Percentiles rank a stretch among this genome's conserved stretches.
Evolutionary conservation across 768 basidiomycete genomes (phyloP).

Genomic region (Termitomyces sp.): DNA sequence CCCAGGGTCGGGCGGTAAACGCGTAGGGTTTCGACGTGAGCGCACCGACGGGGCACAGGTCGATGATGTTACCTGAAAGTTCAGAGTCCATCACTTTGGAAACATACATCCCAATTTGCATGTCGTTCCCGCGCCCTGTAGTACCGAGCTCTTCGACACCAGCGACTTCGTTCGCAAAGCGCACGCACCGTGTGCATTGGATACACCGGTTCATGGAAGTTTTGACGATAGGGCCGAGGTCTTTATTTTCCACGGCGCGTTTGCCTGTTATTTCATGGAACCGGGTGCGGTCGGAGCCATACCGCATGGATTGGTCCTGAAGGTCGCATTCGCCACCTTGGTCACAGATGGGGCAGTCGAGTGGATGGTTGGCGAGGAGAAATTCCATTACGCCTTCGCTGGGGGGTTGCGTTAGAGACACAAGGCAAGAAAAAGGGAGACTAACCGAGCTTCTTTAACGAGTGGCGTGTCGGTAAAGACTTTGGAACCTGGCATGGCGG

Average conservation of each 20-base stretch:
- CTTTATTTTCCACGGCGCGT: constrained; percentile 97
- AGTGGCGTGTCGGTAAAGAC: constrained; percentile 92
- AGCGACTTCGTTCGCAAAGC: constrained; percentile 98
- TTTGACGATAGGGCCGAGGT: constrained; percentile 96
- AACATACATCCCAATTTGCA: constrained; percentile 98
- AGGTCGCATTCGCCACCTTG: constrained; percentile 99
- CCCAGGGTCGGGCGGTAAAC: constrained; percentile 96
- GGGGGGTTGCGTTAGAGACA: constrained; percentile 8
- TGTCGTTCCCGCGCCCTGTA: constrained; percentile 94
- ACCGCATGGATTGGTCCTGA: constrained; percentile 99
- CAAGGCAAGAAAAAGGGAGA: background rate
- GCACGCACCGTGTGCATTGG: constrained; percentile 98
- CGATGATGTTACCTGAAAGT: constrained; percentile 93
- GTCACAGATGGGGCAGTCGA: constrained; percentile 98
- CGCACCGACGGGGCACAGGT: constrained; percentile 97
- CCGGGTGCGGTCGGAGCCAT: constrained; percentile 93
- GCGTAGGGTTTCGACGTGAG: constrained; percentile 98
- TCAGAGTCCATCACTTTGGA: constrained; percentile 98
- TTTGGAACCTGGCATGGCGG: constrained; percentile 90
- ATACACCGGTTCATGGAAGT: constrained; percentile 99
- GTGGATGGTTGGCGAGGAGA: constrained; percentile 92
- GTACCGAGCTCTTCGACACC: constrained; percentile 97
- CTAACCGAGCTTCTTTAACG: constrained; percentile 79
- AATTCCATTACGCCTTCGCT: constrained; percentile 99
- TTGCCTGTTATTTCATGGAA: constrained; percentile 99